phyloP scores from a whole-genome alignment of 2,329 filamentous ascomycete genomes.

The Pseudogymnoascus sp. region DNA sequence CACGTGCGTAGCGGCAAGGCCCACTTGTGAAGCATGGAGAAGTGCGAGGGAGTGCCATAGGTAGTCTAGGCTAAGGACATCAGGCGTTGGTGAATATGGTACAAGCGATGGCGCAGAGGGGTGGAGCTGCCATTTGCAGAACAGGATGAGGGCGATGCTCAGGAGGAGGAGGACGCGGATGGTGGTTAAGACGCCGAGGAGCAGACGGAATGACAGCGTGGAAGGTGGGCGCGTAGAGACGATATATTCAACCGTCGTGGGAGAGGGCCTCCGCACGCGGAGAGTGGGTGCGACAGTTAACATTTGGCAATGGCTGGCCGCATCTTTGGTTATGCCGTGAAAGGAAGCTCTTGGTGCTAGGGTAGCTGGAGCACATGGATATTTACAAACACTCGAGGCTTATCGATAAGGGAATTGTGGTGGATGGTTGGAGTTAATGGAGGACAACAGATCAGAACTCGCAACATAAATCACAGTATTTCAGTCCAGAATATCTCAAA shows the following conservation, averaged over 20 bases:
- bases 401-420: conserved; percentile 10
- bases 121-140: conserved; percentile 37
- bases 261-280: conserved; percentile 60
- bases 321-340: conserved; percentile 8
- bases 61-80: conserved; percentile 15
- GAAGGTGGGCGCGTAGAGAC: conserved; percentile 67
- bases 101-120: conserved; percentile 9
- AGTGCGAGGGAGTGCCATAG: conserved; percentile 23
- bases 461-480: background rate
- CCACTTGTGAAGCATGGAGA: conserved; percentile 24
- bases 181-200: conserved; percentile 37
- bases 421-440: background rate
- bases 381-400: conserved; percentile 4
- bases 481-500: background rate
- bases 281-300: conserved; percentile 53
- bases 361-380: background rate
- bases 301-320: conserved; percentile 37
- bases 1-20: conserved; percentile 27
- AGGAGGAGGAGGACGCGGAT: conserved; percentile 34
- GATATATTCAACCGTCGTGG: conserved; percentile 86
- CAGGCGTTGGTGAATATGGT: conserved; percentile 3
- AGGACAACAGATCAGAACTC: background rate
- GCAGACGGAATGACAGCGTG: conserved; percentile 39
- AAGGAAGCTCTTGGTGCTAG: conserved; percentile 4
- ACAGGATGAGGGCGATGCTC: conserved; percentile 39